Percentiles rank a stretch among this genome's conserved stretches.
phyloP scores from a whole-genome alignment of 768 basidiomycete species.

The Mycena belliarum region DNA sequence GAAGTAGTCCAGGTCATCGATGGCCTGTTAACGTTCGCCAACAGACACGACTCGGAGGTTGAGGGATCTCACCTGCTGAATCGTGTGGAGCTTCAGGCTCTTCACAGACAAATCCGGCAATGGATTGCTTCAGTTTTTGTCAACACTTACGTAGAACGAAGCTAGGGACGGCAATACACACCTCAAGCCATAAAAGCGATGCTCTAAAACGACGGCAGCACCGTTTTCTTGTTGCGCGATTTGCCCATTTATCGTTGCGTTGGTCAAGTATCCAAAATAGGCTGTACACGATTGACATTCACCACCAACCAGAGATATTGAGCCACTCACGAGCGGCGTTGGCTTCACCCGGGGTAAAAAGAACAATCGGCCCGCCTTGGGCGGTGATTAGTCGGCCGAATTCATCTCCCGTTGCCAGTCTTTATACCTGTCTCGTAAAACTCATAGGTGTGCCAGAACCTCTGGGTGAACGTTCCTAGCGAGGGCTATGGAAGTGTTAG shows the following conservation, averaged over 20 bases:
- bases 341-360: conserved; percentile 67
- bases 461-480: conserved; percentile 74
- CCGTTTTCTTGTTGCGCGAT: conserved; percentile 69
- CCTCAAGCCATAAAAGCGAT: conserved; percentile 69
- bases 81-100: conserved; percentile 61
- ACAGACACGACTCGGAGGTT: neutral
- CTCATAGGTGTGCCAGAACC: conserved; percentile 72
- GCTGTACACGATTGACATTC: conserved; percentile 26
- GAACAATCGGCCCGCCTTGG: conserved; percentile 61
- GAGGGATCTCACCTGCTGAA: conserved; percentile 49
- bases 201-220: conserved; percentile 64
- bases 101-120: conserved; percentile 56
- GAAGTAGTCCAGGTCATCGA: conserved; percentile 73
- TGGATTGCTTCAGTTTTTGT: conserved; percentile 53
- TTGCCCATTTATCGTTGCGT: conserved; percentile 60
- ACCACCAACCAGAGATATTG: neutral
- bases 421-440: conserved; percentile 55
- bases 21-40: conserved; percentile 35
- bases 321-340: conserved; percentile 49
- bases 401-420: neutral
- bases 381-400: neutral
- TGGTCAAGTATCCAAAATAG: conserved; percentile 61
- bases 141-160: neutral
- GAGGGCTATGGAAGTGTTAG: conserved; percentile 32
- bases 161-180: neutral